A percentile compares a stretch with the other conserved stretches of the same genome.
phyloP scores from a whole-genome alignment of 768 basidiomycete genomes.

The Saitozyma sp. region DNA sequence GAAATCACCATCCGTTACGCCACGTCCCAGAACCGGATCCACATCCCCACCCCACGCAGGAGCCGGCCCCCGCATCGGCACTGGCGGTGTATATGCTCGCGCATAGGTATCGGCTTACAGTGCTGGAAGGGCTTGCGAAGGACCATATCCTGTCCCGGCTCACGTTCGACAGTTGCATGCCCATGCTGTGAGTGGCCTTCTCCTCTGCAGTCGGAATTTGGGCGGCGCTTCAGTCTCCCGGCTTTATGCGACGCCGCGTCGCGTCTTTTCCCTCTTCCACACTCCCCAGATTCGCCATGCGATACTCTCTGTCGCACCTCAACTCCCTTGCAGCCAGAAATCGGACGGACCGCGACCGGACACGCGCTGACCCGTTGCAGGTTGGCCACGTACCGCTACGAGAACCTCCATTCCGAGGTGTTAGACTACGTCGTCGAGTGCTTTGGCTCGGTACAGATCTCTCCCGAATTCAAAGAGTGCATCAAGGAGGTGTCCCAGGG shows the following conservation, averaged over 20 bases:
- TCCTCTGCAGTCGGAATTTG: too few species aligned
- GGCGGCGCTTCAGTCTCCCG: too few species aligned
- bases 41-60: conserved; percentile 67
- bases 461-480: conserved; percentile 28
- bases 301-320: background rate
- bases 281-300: background rate
- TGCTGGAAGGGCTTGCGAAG: conserved; percentile 65
- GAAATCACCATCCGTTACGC: too few species aligned
- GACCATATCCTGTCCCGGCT: conserved; percentile 73
- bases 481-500: conserved; percentile 44
- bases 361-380: background rate
- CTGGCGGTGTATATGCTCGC: conserved; percentile 74
- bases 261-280: background rate
- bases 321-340: conserved; percentile 48
- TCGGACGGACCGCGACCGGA: background rate
- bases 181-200: conserved; percentile 63
- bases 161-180: conserved; percentile 67
- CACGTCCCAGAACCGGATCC: conserved; percentile 60
- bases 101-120: conserved; percentile 70
- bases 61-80: conserved; percentile 68
- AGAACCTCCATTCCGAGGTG: conserved; percentile 19
- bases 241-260: too few species aligned
- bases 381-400: conserved; percentile 18
- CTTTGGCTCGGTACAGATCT: conserved; percentile 15
- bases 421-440: conserved; percentile 67